Evolutionary conservation across 352 stramenopile genomes (phyloP).

Genomic region (Globisporangium spinosum): DNA sequence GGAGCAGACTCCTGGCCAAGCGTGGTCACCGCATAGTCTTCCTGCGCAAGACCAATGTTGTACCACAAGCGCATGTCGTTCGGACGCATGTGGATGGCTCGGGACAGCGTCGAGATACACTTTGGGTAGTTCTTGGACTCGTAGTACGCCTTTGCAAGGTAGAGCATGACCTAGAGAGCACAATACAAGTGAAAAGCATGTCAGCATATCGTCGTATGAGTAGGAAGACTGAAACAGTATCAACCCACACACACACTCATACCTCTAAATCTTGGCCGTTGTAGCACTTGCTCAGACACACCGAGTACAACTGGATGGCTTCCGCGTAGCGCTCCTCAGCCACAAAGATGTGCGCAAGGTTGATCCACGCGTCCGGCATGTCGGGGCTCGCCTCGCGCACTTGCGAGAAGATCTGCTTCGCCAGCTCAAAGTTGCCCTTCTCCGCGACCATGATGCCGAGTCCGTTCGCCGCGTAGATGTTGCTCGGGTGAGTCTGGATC

Average conservation of each 20-base stretch:
- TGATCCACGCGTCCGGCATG: conserved; percentile 95
- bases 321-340: conserved; percentile 95
- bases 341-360: conserved; percentile 96
- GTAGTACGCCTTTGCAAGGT: conserved; percentile 88
- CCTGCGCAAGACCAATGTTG: conserved; percentile 80
- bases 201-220: too few relatives aligned
- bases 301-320: conserved; percentile 95
- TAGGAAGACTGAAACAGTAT: neutral
- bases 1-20: conserved; percentile 66
- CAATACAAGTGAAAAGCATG: too few relatives aligned
- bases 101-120: conserved; percentile 81
- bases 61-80: conserved; percentile 84
- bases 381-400: conserved; percentile 95
- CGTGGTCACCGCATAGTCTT: conserved; percentile 85
- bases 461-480: conserved; percentile 97
- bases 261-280: conserved; percentile 81
- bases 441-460: conserved; percentile 97
- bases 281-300: conserved; percentile 89
- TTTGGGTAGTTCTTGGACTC: conserved; percentile 88
- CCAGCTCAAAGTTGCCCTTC: conserved; percentile 95
- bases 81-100: conserved; percentile 72
- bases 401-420: conserved; percentile 95
- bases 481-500: conserved; percentile 88
- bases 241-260: neutral
- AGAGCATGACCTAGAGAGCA: conserved; percentile 45